Conservation (phyloP, 768 basidiomycete genomes). For the Pleurotus djamor region DNA sequence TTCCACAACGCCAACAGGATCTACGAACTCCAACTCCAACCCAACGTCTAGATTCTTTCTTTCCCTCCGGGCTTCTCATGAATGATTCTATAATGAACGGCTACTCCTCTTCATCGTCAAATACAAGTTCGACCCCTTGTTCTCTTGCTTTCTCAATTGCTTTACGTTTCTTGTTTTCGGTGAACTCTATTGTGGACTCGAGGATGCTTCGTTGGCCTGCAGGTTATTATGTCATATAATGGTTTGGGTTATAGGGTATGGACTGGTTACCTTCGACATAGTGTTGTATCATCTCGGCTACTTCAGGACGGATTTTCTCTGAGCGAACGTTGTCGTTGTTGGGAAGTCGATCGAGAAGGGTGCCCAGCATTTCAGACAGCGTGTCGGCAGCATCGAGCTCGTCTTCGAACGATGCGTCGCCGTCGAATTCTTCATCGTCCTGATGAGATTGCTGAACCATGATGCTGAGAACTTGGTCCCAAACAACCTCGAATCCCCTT, state of each 20-base stretch:
- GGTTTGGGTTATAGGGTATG: background rate
- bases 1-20: conserved; percentile 68
- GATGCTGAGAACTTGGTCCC: conserved; percentile 49
- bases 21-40: conserved; percentile 52
- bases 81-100: background rate
- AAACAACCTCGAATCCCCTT: conserved; percentile 53
- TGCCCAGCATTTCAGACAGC: conserved; percentile 65
- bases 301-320: conserved; percentile 36
- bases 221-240: background rate
- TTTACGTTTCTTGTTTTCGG: conserved; percentile 40
- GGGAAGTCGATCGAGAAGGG: conserved; percentile 50
- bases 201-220: conserved; percentile 64
- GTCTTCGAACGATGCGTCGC: conserved; percentile 45
- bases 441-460: conserved; percentile 12
- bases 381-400: conserved; percentile 66
- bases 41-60: background rate
- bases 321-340: background rate
- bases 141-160: conserved; percentile 48
- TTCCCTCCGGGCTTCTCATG: background rate
- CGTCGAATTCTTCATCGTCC: conserved; percentile 10
- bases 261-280: conserved; percentile 59
- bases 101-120: conserved; percentile 31
- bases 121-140: conserved; percentile 51
- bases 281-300: conserved; percentile 60
- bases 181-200: conserved; percentile 47